phyloP scores from a whole-genome alignment of 352 stramenopile species.

The Pythium sp. region DNA sequence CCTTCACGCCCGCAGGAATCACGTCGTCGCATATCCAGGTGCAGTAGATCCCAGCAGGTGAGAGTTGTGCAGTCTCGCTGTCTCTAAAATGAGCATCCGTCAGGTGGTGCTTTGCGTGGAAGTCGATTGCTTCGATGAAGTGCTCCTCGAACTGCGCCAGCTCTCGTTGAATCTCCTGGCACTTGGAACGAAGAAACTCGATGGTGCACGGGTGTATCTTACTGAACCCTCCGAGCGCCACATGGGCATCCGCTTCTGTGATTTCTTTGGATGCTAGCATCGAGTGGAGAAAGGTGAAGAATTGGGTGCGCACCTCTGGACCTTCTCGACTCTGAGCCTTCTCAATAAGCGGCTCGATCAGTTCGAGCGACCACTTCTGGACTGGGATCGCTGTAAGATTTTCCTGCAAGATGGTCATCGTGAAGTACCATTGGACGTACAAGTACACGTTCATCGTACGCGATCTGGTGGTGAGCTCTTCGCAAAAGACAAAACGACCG shows the following conservation, averaged over 20 bases:
- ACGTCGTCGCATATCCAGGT: conserved; percentile 31
- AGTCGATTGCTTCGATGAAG: background rate
- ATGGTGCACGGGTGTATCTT: too few relatives aligned
- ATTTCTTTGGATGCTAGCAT: background rate
- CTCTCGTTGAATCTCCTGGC: background rate
- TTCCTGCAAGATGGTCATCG: background rate
- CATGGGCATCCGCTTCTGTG: background rate
- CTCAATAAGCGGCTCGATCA: background rate
- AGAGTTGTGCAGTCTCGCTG: too few relatives aligned
- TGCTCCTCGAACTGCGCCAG: background rate
- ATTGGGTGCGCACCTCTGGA: background rate
- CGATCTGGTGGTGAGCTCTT: background rate
- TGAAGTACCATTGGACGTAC: background rate
- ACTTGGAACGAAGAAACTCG: background rate
- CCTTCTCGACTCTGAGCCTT: background rate
- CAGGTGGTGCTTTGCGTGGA: background rate
- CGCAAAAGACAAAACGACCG: background rate
- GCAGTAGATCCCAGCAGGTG: background rate
- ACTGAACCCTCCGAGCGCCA: too few relatives aligned
- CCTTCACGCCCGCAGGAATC: conserved; percentile 23
- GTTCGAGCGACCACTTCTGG: background rate
- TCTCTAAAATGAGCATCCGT: too few relatives aligned
- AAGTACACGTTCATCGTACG: background rate
- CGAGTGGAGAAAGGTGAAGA: background rate
- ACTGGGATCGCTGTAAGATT: background rate